Evolutionary conservation across 2,329 filamentous ascomycete genomes (phyloP), one percentile per base, ranked within the genome.

Genomic region (Scopulariopsis brevicaulis): DNA sequence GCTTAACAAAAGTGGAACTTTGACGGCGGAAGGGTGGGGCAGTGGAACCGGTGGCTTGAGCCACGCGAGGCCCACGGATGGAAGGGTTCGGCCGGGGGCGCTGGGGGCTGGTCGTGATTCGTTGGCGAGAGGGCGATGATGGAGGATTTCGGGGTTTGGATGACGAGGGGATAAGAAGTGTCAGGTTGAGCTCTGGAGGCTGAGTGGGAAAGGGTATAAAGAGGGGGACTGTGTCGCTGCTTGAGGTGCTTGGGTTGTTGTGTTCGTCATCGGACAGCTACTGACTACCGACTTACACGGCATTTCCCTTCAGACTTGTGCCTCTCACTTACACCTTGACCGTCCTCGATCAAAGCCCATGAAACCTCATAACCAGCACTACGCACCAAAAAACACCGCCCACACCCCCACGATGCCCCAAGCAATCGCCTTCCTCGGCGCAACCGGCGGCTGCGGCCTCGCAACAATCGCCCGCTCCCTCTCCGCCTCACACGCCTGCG

Each of bases 371-470:
- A 54, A 34, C n/a, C 18, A 48, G 7, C 14, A 22, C 43, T 50
- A 20, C n/a, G 24, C 46, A 12, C 6, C 5, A n/a, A 24, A 7
- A 24, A 24, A 50, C 46, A 50, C 46, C n/a, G n/a, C n/a, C 46
- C 54, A 48, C 54, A 43, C 37, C 37, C 46, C 35, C 54, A 46
- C 15, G 22, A 56, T 56, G 55, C n/a, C 43, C 46, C 54, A 75
- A 61, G 73, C 76, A 3, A 66, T 81, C 58, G 71, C 76, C 52
- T 80, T 83, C 69, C 71, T 82, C 57, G 80, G 80, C 59, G 76
- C 78, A 50, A 81, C 75, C 24, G 74, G 73, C 37, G 80, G 79
- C 54, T 71, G 71, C 61, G 77, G 74, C 57, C 72, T 79, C 58
- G 68, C 77, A 2, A 70, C 73, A 18, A 74, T 83, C 48, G 71